A percentile compares a stretch with the other conserved stretches of the same genome.
Conservation (phyloP, 2,329 filamentous ascomycete species). For the Atkinsonella hypoxylon region DNA sequence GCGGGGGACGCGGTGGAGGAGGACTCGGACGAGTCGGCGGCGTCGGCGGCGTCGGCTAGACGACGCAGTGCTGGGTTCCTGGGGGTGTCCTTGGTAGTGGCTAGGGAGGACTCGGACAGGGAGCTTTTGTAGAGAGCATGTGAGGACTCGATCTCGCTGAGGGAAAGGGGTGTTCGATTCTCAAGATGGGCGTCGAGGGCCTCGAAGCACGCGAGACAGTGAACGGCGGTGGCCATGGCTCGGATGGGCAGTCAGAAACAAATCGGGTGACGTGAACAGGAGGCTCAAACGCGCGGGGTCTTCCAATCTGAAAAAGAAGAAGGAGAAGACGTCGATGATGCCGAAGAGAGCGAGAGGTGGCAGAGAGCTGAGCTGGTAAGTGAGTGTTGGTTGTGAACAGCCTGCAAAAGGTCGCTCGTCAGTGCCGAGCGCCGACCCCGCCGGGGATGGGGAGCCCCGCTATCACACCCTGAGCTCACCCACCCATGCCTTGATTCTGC, state of each 20-base stretch:
- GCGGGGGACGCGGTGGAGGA: slow-evolving; percentile 26
- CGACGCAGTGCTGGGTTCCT: slow-evolving; percentile 32
- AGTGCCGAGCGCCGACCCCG: too few relatives aligned
- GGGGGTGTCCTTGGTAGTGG: slow-evolving; percentile 10
- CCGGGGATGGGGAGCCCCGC: too few relatives aligned
- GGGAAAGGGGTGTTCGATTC: slow-evolving; percentile 51
- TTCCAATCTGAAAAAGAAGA: too few relatives aligned
- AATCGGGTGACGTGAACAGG: too few relatives aligned
- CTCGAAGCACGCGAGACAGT: slow-evolving; percentile 94
- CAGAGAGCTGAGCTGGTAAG: too few relatives aligned
- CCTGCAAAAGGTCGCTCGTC: background rate
- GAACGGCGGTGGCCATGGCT: slow-evolving; percentile 68
- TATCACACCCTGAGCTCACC: background rate
- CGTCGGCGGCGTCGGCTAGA: slow-evolving; percentile 21
- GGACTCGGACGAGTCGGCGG: slow-evolving; percentile 21
- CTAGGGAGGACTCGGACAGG: slow-evolving; percentile 7
- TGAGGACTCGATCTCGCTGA: slow-evolving; percentile 57
- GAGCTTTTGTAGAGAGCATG: slow-evolving; percentile 33
- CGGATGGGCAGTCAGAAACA: background rate
- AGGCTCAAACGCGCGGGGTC: too few relatives aligned
- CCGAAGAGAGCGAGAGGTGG: too few relatives aligned
- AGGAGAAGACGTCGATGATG: too few relatives aligned
- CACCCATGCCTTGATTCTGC: too few relatives aligned
- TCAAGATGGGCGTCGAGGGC: slow-evolving; percentile 65
- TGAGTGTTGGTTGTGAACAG: too few relatives aligned